phyloP scores from a whole-genome alignment of 495 filamentous ascomycete genomes.

The Monascus purpureus region DNA sequence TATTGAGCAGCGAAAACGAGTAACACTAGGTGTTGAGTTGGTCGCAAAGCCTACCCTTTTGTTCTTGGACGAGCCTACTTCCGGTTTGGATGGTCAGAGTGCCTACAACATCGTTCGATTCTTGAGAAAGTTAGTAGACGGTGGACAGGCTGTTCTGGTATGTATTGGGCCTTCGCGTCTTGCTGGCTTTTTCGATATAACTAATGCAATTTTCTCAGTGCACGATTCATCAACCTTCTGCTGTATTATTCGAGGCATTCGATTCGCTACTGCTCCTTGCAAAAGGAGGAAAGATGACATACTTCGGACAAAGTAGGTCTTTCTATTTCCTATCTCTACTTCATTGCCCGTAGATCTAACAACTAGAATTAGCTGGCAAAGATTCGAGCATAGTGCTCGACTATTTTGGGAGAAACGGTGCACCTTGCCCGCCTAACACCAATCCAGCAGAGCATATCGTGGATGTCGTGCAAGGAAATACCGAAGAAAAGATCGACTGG shows the following conservation, averaged over 20 bases:
- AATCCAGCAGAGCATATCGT: slow-evolving; percentile 50
- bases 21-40: slow-evolving; percentile 71
- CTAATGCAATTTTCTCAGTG: slow-evolving; percentile 26
- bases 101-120: slow-evolving; percentile 58
- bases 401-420: slow-evolving; percentile 40
- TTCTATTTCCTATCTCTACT: slow-evolving; percentile 1
- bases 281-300: slow-evolving; percentile 38
- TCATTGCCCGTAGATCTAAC: slow-evolving; percentile 28
- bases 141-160: slow-evolving; percentile 70
- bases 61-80: slow-evolving; percentile 54
- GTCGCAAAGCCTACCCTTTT: slow-evolving; percentile 51
- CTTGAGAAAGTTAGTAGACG: slow-evolving; percentile 65
- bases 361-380: slow-evolving; percentile 46
- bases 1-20: slow-evolving; percentile 78
- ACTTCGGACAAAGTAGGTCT: slow-evolving; percentile 41
- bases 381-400: slow-evolving; percentile 41
- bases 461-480: slow-evolving; percentile 28
- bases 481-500: slow-evolving; percentile 28
- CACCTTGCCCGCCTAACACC: slow-evolving; percentile 28
- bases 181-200: background rate
- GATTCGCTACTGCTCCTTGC: slow-evolving; percentile 37
- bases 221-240: slow-evolving; percentile 91
- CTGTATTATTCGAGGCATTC: slow-evolving; percentile 38
- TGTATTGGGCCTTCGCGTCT: slow-evolving; percentile 1
- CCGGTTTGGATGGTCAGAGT: slow-evolving; percentile 50